Base-by-base conservation (phyloP, 805 yeast species). In the Zygosaccharomyces gambellarensis region DNA sequence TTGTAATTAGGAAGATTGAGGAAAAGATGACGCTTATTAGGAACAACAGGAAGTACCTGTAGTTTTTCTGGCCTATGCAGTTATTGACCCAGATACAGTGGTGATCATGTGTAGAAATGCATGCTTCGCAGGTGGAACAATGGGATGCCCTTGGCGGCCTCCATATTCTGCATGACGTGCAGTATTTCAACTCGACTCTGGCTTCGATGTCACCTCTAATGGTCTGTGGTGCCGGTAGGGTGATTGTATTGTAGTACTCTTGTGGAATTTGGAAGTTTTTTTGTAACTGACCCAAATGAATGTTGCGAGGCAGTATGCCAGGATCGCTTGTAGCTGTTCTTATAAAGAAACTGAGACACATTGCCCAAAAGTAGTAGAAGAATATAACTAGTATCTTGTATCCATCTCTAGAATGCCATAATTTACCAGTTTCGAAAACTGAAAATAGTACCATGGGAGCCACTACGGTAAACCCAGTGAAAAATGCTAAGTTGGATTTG, bases 81-180 rank as follows among this genome's bases (percentile, higher is more conserved):
- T 82, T 86, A 59, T 85, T 83, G 44, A 87, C 61, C 80, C 86
- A 81, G 31, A 72, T 57, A 60, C 90, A 85, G 63, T 82, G 88
- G 60, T 82, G 88, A 60, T 86, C 95, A 61, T 81, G 84, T 50
- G 72, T 64, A 31, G 73, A 62, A 17, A 86, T 71, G 60, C 96
- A 88, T 6, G 72, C 71, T 53, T 79, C 80, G 67, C 96, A 87
- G 2, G 72, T 71, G 1, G 82, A 73, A 60, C 96, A 87, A 64
- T 87, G 96, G 48, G 84, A 79, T 0, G 90, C 69, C 46, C 95
- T 68, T 1, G 90, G 87, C 8, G 89, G 84, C 55, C 92, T 67
- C 92, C 95, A 87, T 39, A 81, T 74, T 28, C 77, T 68, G 60
- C 96, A 87, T 0, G 83, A 74, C 1, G 76, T 43, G 57, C 90